Evolutionary conservation across 768 basidiomycete species (phyloP).

Genomic region (Russula lepida): DNA sequence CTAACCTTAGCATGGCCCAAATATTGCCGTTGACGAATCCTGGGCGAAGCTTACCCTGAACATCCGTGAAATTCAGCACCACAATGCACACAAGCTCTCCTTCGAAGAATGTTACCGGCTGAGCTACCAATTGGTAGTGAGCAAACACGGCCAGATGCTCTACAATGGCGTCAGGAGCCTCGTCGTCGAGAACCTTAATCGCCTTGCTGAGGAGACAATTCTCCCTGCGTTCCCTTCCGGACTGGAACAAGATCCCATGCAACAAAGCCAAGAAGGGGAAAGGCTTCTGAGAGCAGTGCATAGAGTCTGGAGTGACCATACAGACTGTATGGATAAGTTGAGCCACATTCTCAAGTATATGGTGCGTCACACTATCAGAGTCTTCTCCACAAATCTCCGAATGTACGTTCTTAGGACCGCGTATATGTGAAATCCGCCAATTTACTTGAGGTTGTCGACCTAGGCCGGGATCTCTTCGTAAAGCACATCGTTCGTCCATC

Average conservation of each 20-base stretch:
- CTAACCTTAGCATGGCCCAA: slow-evolving; percentile 52
- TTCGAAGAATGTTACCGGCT: slow-evolving; percentile 93
- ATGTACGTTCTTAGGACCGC: slow-evolving; percentile 58
- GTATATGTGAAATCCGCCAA: slow-evolving; percentile 69
- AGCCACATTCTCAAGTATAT: slow-evolving; percentile 92
- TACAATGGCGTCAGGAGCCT: slow-evolving; percentile 80
- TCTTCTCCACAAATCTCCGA: slow-evolving; percentile 16
- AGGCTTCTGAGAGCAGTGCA: slow-evolving; percentile 73
- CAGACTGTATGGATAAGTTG: slow-evolving; percentile 77
- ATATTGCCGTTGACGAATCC: slow-evolving; percentile 72
- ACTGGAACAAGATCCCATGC: slow-evolving; percentile 55
- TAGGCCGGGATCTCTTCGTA: slow-evolving; percentile 77
- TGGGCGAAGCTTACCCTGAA: slow-evolving; percentile 77
- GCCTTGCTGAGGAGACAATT: slow-evolving; percentile 66
- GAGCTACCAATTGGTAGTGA: slow-evolving; percentile 89
- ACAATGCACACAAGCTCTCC: slow-evolving; percentile 81
- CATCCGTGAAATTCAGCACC: slow-evolving; percentile 90
- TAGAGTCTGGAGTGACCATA: slow-evolving; percentile 92
- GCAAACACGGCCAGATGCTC: slow-evolving; percentile 74
- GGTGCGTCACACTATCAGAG: slow-evolving; percentile 40
- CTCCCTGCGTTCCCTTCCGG: slow-evolving; percentile 76
- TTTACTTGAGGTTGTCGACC: slow-evolving; percentile 73
- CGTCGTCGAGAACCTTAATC: slow-evolving; percentile 74
- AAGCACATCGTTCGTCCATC: slow-evolving; percentile 70
- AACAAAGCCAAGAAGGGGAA: slow-evolving; percentile 79